Evolutionary conservation across 345 rosid species (phyloP).

Genomic region (Reutealis trisperma): DNA sequence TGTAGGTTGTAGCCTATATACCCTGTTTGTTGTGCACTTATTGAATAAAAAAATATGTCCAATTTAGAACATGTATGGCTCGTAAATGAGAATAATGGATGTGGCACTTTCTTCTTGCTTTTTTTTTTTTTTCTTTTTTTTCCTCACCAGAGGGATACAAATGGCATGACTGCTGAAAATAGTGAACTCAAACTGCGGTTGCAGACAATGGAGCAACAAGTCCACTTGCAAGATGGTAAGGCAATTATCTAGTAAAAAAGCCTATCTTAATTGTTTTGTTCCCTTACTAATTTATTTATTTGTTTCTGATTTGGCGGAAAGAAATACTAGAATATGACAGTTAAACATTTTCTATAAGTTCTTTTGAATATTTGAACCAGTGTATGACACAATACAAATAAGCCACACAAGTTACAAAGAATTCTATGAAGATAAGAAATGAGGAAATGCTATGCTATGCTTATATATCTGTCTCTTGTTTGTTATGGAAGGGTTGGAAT

Average conservation of each 20-base stretch:
- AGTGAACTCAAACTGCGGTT: constrained; percentile 81
- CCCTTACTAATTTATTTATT: neutral
- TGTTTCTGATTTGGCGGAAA: neutral
- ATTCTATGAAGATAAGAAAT: too few species aligned
- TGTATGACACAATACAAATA: neutral
- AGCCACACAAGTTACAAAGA: neutral
- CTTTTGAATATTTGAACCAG: neutral
- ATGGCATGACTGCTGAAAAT: constrained; percentile 78
- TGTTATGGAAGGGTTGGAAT: neutral
- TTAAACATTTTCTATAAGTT: neutral
- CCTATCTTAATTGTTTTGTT: neutral
- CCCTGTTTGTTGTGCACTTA: neutral
- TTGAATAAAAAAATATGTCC: neutral
- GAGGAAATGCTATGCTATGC: neutral
- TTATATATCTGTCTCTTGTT: neutral
- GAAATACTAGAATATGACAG: neutral
- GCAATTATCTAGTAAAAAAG: neutral
- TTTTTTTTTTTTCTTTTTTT: neutral
- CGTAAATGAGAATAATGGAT: neutral
- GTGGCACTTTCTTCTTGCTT: neutral
- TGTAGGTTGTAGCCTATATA: constrained; percentile 5
- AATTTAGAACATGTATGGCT: neutral
- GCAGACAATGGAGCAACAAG: constrained; percentile 90
- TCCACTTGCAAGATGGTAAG: constrained; percentile 91
- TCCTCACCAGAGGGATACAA: constrained; percentile 70